A percentile compares a stretch with the other conserved stretches of the same genome.
These are phyloP conservation scores for Boletus edulis DNA, from an alignment of 768 basidiomycete genomes.

Conservation along the genomic window DNA sequence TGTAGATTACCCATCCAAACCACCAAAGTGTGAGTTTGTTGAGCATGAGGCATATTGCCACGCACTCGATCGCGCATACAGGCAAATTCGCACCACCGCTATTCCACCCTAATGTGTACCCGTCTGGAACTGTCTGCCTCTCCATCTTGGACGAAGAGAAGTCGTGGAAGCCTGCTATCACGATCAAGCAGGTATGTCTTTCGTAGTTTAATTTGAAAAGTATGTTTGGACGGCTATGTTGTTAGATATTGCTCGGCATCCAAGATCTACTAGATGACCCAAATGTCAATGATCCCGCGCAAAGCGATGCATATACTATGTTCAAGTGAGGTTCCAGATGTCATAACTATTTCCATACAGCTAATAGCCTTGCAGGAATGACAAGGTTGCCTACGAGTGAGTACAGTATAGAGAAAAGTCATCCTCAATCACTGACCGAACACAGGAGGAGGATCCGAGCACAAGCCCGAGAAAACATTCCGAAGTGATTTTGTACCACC, in stretches of 20 bases:
- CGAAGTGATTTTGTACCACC: constrained; percentile 52
- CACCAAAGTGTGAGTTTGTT: constrained; percentile 75
- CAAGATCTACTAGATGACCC: constrained; percentile 96
- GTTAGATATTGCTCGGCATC: constrained; percentile 89
- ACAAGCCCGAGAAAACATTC: constrained; percentile 88
- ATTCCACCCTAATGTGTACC: constrained; percentile 98
- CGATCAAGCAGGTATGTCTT: constrained; percentile 86
- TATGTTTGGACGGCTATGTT: background rate
- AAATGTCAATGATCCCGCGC: constrained; percentile 96
- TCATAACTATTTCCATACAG: background rate
- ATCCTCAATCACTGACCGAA: background rate
- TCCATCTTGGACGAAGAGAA: constrained; percentile 99
- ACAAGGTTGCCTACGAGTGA: constrained; percentile 90
- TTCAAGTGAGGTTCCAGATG: constrained; percentile 74
- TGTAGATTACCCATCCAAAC: constrained; percentile 91
- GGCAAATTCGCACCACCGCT: constrained; percentile 96
- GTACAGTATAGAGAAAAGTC: constrained; percentile 24
- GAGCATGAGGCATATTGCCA: background rate
- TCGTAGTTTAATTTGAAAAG: background rate
- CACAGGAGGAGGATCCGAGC: constrained; percentile 71
- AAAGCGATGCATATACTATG: constrained; percentile 98
- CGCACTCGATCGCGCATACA: constrained; percentile 32
- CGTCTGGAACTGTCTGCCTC: constrained; percentile 96
- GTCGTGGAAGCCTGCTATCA: constrained; percentile 98
- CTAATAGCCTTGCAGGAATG: constrained; percentile 60